Evolutionary conservation across 257 asterid species (phyloP).

Genomic region (Cordia subcordata): DNA sequence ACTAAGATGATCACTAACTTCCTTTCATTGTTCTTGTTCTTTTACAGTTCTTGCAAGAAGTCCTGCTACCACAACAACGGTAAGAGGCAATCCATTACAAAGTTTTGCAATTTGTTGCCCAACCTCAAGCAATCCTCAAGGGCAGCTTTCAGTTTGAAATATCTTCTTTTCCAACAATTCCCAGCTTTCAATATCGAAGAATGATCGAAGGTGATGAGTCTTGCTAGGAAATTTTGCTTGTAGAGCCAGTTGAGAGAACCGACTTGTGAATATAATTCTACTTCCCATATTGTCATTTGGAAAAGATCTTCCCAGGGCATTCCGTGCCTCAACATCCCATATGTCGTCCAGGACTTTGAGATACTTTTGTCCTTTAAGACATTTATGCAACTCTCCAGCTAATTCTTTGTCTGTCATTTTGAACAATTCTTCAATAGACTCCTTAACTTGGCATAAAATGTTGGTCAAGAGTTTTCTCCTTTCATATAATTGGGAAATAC

Average conservation of each 20-base stretch:
- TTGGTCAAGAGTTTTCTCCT: slow-evolving; percentile 2
- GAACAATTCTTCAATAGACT: not conserved
- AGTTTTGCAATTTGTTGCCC: slow-evolving; percentile 8
- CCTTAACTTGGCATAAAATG: not conserved
- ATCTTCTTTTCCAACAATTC: slow-evolving; percentile 2
- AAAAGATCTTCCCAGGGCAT: not conserved
- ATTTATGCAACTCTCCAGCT: not conserved
- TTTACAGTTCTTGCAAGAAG: not conserved
- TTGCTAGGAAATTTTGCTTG: not conserved
- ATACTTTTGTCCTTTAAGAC: slow-evolving; percentile 4
- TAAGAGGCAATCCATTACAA: slow-evolving; percentile 12
- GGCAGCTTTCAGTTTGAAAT: slow-evolving; percentile 7
- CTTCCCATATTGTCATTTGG: slow-evolving; percentile 11
- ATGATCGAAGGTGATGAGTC: not conserved
- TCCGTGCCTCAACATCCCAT: slow-evolving; percentile 11
- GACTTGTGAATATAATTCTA: slow-evolving; percentile 11
- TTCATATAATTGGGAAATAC: slow-evolving; percentile 11
- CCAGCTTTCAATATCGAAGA: slow-evolving; percentile 15
- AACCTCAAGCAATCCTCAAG: not conserved
- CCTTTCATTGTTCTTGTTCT: not conserved
- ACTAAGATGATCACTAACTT: not conserved
- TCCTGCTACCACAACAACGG: slow-evolving; percentile 7
- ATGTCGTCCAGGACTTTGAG: slow-evolving; percentile 18
- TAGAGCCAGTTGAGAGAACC: not conserved
- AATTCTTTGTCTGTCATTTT: not conserved